Base-by-base conservation (phyloP, 768 basidiomycete genomes). In the Lentinula lateritia region DNA sequence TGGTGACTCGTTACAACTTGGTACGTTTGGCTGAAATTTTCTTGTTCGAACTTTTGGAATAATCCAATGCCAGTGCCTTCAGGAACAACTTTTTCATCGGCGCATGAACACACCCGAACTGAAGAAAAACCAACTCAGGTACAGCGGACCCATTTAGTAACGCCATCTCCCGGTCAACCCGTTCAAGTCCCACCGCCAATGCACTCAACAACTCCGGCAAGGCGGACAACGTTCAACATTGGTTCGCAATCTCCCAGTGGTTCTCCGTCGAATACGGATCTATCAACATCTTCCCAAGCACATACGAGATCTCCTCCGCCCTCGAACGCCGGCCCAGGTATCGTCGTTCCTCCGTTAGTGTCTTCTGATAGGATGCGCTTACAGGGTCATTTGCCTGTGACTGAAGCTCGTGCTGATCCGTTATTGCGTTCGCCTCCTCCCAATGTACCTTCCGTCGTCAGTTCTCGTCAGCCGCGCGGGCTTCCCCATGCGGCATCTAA, bases 221-320 rank as follows among this genome's bases (percentile, higher is more conserved):
- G 67, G 53, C 66, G 71, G 18, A 68, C 75, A 12, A 74, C 75
- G 66, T 86, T 88, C 62, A 83, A 84, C 65, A 80, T 88, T 60
- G 86, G 85, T 2, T 86, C 85, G 16, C 75, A 78, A 61, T 85
- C 84, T 42, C 84, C 85, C 57, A 80, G 80, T 52, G 82, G 82
- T 38, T 50, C 48, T 43, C 59, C 48, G 50, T 60, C 59, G 20
- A 60, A 60, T 50, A 60, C 42, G 67, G 63, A 52, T 50, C 38
- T 60, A 28, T 59, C 58, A 7, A 36, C 43, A 39, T 59, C 58
- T 42, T 59, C 58, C 41, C 55, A 50, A 60, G 50, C 55, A n/a
- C 16, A 43, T 6, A 45, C 20, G 10, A 42, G 16, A 38, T 56
- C 55, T 9, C 38, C 41, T 43, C 55, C 8, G 7, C 18, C 34